These are phyloP conservation scores for Fusarium sp. DNA, from an alignment of 2,329 filamentous ascomycete genomes.

Conservation along the genomic window DNA sequence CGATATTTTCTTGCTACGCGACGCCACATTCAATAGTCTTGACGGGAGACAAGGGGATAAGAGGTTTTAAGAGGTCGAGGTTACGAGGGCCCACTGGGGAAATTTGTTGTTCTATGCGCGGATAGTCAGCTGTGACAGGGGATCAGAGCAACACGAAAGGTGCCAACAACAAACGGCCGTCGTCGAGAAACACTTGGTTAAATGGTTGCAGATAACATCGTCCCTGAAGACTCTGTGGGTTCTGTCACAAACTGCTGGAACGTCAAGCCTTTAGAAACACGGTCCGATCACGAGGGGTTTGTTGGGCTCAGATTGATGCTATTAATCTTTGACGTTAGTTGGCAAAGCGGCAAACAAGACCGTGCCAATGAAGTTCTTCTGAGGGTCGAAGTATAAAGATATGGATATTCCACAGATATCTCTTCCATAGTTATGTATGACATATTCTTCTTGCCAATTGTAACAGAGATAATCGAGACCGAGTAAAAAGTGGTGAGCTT, in stretches of 20 bases:
- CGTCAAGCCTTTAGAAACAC: background rate
- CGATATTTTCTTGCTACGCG: background rate
- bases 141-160: background rate
- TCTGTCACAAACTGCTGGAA: rapidly evolving
- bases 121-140: background rate
- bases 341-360: rapidly evolving
- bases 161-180: background rate
- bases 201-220: background rate
- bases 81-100: background rate
- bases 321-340: too few species aligned
- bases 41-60: background rate
- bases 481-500: background rate
- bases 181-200: rapidly evolving
- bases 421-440: rapidly evolving
- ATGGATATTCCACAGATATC: background rate
- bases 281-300: background rate
- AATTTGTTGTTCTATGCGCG: background rate
- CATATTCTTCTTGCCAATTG: rapidly evolving
- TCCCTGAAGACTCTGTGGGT: background rate
- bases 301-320: background rate
- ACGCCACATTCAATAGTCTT: background rate
- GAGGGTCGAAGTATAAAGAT: rapidly evolving
- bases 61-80: background rate
- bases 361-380: rapidly evolving
- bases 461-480: rapidly evolving